Base-by-base conservation (phyloP, 2,329 filamentous ascomycete species). In the Hypomyces rosellus region DNA sequence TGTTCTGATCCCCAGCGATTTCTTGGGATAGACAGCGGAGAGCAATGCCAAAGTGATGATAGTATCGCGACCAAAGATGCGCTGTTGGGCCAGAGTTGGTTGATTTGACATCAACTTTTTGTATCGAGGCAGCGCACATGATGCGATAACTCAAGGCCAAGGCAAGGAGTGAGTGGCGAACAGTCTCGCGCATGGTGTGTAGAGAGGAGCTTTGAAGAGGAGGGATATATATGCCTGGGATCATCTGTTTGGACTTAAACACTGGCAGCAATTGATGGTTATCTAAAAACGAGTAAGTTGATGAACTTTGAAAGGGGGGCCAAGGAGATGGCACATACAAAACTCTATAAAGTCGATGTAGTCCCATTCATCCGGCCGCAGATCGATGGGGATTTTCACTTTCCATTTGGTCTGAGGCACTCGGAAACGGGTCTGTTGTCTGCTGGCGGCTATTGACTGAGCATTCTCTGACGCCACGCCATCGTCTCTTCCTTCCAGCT, bases 101-200 rank as follows among this genome's bases (percentile, higher is more conserved):
- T 4, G 47, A 42, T 16, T 52, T 41, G 20, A 52, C 15, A 8
- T 33, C 30, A 14, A 52, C 33, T n/a, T 38, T 30, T 33, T 50
- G 45, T 13, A 44, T 51, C 37, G 38, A 37, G 14, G 47, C 45
- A 15, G 50, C 40, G 25, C 36, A 49, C 45, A 49, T 45, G 41
- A 52, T 48, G 50, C 46, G 50, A 34, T 49, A 49, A 15, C 50
- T 46, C 16, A 52, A 30, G 2, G 46, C 45, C n/a, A 52, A 45
- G 2, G 50, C 45, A 2, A 52, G 46, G 13, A 52, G 33, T 16
- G 45, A 52, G 25, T 52, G 46, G 3, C 46, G 50, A 22, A 45
- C 37, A 22, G 50, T 38, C 5, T 14, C 18, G 3, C 46, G 40
- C 40, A 52, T 46, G 12, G 46, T 16, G 11, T 52, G 50, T 15